Conservation (phyloP, 2,329 filamentous ascomycete species). For the Epichloe glyceriae region DNA sequence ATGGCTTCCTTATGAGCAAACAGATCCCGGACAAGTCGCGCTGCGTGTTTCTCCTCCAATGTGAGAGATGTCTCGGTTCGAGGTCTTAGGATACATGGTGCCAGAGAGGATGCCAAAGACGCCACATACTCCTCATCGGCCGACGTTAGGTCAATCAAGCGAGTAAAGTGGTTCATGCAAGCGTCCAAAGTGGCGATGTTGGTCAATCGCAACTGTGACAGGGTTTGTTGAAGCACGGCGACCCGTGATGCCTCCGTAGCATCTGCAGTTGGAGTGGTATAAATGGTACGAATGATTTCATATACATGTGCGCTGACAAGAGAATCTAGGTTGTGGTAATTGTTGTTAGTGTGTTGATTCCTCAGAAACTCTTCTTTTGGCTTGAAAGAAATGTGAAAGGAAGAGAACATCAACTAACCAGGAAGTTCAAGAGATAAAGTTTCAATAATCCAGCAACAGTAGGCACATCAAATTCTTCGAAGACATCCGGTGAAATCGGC, state of each 20-base stretch:
- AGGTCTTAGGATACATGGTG: conserved; percentile 79
- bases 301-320: conserved; percentile 96
- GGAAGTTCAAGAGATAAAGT: conserved; percentile 86
- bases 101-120: conserved; percentile 59
- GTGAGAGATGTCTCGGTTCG: conserved; percentile 80
- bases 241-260: conserved; percentile 67
- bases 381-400: neutral
- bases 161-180: conserved; percentile 95
- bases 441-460: conserved; percentile 88
- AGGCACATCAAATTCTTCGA: conserved; percentile 84
- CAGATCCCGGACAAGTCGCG: conserved; percentile 80
- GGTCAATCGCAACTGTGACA: conserved; percentile 84
- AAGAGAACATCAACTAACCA: conserved; percentile 40
- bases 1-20: conserved; percentile 91
- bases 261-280: conserved; percentile 68
- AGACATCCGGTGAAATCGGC: conserved; percentile 56
- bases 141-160: conserved; percentile 89
- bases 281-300: conserved; percentile 96
- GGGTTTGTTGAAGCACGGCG: conserved; percentile 85
- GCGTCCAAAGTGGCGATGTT: conserved; percentile 99
- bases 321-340: conserved; percentile 51
- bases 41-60: conserved; percentile 88
- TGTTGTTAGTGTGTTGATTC: conserved; percentile 12
- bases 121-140: conserved; percentile 79
- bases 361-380: neutral